A percentile compares a stretch with the other conserved stretches of the same genome.
These are phyloP conservation scores for Moesziomyces parantarcticus DNA, from an alignment of 1,284 basidiomycete species.

Conservation along the genomic window DNA sequence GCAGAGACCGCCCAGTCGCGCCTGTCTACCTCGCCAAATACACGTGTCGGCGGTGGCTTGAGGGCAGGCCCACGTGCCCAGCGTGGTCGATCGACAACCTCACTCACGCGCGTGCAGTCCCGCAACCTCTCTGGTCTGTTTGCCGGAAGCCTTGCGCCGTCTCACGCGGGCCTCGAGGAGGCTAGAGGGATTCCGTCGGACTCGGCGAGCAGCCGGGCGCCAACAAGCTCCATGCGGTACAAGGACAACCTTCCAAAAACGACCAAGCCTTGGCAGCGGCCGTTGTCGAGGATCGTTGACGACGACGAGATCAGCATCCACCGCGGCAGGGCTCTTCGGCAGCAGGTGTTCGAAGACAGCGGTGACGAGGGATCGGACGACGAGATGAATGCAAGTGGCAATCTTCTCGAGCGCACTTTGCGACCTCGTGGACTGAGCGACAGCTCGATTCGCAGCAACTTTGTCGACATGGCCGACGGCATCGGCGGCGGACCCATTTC, in stretches of 20 bases:
- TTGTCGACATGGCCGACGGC: conserved; percentile 51
- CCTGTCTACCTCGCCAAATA: conserved; percentile 18
- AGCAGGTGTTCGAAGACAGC: conserved; percentile 45
- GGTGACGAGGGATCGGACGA: conserved; percentile 39
- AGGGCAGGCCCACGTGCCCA: conserved; percentile 40
- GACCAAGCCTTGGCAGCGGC: conserved; percentile 25
- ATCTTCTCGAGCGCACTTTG: conserved; percentile 36
- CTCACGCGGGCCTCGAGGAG: conserved; percentile 5
- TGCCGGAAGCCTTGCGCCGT: conserved; percentile 34
- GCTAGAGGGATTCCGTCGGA: conserved; percentile 6
- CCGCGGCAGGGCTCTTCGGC: conserved; percentile 39
- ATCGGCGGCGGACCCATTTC: conserved; percentile 13
- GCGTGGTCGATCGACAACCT: conserved; percentile 36
- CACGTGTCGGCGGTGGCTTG: conserved; percentile 15
- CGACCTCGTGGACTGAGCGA: conserved; percentile 62
- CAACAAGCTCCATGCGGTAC: conserved; percentile 10
- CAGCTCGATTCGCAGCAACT: conserved; percentile 62
- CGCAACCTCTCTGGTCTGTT: conserved; percentile 55
- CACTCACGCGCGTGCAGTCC: conserved; percentile 49
- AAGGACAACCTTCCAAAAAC: conserved; percentile 7
- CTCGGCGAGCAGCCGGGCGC: conserved; percentile 9
- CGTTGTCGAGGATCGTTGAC: conserved; percentile 54
- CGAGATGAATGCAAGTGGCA: conserved; percentile 21
- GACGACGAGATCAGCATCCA: conserved; percentile 61
- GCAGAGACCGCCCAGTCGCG: conserved; percentile 22